Conservation (phyloP, 176 grass and related monocot species). For the Eleusine coracana region DNA sequence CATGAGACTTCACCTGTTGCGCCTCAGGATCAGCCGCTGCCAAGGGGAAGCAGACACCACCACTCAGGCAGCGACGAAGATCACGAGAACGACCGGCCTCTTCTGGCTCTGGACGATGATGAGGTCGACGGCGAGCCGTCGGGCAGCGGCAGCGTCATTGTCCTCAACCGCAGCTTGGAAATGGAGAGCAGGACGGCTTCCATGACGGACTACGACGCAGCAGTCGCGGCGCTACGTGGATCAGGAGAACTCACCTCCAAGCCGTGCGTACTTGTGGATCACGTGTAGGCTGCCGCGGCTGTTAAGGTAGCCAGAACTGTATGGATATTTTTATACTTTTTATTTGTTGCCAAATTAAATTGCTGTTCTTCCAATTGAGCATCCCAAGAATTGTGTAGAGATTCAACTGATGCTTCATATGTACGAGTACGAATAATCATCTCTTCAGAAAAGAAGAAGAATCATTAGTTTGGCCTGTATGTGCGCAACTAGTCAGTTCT, state of each 20-base stretch:
- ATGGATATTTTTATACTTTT: too few relatives aligned
- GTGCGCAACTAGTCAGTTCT: neutral
- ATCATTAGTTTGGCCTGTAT: neutral
- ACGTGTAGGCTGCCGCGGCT: neutral
- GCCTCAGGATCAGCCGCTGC: constrained; percentile 27
- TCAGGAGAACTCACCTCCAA: constrained; percentile 20
- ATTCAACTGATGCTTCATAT: neutral
- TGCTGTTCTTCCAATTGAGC: neutral
- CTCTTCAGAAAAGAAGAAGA: neutral
- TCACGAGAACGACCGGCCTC: neutral
- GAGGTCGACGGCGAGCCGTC: neutral
- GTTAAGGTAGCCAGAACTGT: too few relatives aligned
- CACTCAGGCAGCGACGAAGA: neutral
- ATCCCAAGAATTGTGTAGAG: constrained; percentile 14
- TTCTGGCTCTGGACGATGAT: neutral
- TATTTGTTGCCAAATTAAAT: too few relatives aligned
- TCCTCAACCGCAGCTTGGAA: neutral
- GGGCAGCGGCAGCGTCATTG: neutral
- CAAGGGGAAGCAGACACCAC: neutral
- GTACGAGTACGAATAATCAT: constrained; percentile 9
- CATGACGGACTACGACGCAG: constrained; percentile 25
- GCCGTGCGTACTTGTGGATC: constrained; percentile 16
- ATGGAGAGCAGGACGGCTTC: constrained; percentile 21
- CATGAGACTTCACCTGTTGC: neutral
- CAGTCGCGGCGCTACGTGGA: neutral